These are phyloP conservation scores for Vickermania spadyakhi DNA, from an alignment of 208 protist genomes.

Conservation along the genomic window DNA sequence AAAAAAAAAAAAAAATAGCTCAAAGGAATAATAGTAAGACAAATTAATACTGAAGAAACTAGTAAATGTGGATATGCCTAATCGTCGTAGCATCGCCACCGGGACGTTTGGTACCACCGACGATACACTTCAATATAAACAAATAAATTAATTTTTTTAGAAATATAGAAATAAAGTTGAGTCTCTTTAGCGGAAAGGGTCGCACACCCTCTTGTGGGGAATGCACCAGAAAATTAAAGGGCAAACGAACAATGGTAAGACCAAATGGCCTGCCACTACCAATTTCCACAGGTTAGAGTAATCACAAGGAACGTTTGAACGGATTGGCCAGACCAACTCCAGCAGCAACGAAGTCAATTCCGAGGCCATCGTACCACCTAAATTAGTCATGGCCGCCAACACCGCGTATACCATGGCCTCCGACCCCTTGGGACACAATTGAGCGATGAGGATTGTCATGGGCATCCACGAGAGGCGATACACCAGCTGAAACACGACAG, in stretches of 20 bases:
- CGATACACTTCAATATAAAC: too few relatives aligned
- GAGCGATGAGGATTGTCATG: slow-evolving; percentile 60
- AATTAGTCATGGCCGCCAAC: slow-evolving; percentile 71
- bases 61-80: too few relatives aligned
- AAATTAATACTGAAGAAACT: too few relatives aligned
- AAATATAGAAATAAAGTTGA: too few relatives aligned
- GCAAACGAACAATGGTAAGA: slow-evolving; percentile 18
- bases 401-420: slow-evolving; percentile 79
- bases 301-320: slow-evolving; percentile 24
- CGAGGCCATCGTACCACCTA: slow-evolving; percentile 37
- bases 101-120: too few relatives aligned
- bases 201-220: neutral
- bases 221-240: neutral
- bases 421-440: slow-evolving; percentile 71
- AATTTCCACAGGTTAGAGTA: slow-evolving; percentile 49
- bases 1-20: too few relatives aligned
- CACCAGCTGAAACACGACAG: slow-evolving; percentile 44
- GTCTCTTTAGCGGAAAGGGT: neutral
- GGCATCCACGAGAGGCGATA: slow-evolving; percentile 72
- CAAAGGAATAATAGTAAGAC: too few relatives aligned
- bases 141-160: too few relatives aligned
- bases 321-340: slow-evolving; percentile 38
- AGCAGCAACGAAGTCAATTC: slow-evolving; percentile 45
- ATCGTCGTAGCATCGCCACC: too few relatives aligned
- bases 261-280: slow-evolving; percentile 42